phyloP scores from a whole-genome alignment of 208 protist species.

The Angomonas desouzai region DNA sequence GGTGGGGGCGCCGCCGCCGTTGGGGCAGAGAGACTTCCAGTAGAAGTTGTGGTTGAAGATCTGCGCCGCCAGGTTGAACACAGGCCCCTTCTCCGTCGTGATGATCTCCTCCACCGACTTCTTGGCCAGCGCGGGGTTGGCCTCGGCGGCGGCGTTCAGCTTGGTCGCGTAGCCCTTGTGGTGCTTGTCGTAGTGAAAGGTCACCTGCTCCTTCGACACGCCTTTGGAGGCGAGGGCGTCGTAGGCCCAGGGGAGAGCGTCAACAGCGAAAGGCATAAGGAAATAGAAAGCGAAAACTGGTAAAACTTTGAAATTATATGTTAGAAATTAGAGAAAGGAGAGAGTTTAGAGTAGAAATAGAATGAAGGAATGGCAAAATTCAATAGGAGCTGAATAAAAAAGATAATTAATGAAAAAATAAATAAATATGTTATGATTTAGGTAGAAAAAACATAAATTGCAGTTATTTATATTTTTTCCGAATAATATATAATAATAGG shows the following conservation, averaged over 20 bases:
- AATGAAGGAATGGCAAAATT: background rate
- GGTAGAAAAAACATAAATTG: background rate
- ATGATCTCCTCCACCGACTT: conserved; percentile 88
- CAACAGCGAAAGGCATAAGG: conserved; percentile 73
- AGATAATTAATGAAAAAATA: conserved; percentile 8
- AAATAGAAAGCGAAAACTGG: background rate
- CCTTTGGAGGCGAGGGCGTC: conserved; percentile 79
- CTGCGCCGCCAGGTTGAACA: conserved; percentile 93
- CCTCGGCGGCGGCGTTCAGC: conserved; percentile 77
- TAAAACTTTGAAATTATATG: no score
- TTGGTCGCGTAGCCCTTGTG: conserved; percentile 90
- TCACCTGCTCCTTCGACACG: conserved; percentile 84
- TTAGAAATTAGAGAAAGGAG: background rate
- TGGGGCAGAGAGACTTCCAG: conserved; percentile 83
- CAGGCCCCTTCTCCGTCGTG: conserved; percentile 65
- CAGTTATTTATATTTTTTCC: background rate
- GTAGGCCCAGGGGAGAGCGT: conserved; percentile 73
- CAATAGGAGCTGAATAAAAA: background rate
- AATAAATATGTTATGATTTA: background rate
- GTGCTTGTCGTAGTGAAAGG: conserved; percentile 92
- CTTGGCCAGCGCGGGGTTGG: conserved; percentile 44
- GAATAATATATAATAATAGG: conserved; percentile 7
- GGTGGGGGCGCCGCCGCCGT: conserved; percentile 53
- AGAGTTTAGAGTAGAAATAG: conserved; percentile 1
- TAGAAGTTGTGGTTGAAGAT: conserved; percentile 95